Evolutionary conservation across 1,139 yeast genomes (phyloP), one percentile per base, ranked within the genome.

Genomic region (Pichia sp.): DNA sequence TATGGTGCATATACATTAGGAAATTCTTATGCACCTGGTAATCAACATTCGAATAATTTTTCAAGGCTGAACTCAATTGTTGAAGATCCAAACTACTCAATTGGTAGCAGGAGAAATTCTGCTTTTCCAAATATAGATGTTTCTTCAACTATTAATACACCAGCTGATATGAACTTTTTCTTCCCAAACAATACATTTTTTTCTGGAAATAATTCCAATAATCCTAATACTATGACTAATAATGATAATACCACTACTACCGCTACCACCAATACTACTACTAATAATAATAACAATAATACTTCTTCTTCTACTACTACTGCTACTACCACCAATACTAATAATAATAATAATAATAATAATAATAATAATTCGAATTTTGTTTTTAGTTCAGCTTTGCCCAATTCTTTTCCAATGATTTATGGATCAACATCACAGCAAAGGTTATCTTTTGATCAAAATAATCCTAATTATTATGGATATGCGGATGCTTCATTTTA

Each of bases 401-500:
- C 39, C 3, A 36, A 27, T 30, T 37, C 44, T 9, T 11, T 35
- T n/a, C 43, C n/a, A n/a, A n/a, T 46, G 10, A 24, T 31, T 16
- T 35, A 38, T 23, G 62, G 59, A 39, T 51, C 58, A 28, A 54
- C 54, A 3, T 53, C 53, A 32, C 51, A 51, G 45, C 57, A 62
- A 26, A 46, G 60, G 25, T 49, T 53, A 23, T 55, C 59, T 6
- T 55, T 57, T 38, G 61, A 56, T 40, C 46, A 50, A 8, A 42
- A 26, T 24, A 5, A 16, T 20, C 22, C n/a, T 16, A 31, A 37
- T 30, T 25, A 26, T 25, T n/a, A n/a, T n/a, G n/a, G n/a, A n/a
- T n/a, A n/a, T n/a, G n/a, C n/a, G n/a, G 48, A 45, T 16, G 26
- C 42, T 16, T 6, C 37, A 20, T 4, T 30, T 9, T 31, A 39